Percentiles rank a stretch among this genome's conserved stretches.
phyloP scores from a whole-genome alignment of 208 protist genomes.

The Trypanosoma vivax region DNA sequence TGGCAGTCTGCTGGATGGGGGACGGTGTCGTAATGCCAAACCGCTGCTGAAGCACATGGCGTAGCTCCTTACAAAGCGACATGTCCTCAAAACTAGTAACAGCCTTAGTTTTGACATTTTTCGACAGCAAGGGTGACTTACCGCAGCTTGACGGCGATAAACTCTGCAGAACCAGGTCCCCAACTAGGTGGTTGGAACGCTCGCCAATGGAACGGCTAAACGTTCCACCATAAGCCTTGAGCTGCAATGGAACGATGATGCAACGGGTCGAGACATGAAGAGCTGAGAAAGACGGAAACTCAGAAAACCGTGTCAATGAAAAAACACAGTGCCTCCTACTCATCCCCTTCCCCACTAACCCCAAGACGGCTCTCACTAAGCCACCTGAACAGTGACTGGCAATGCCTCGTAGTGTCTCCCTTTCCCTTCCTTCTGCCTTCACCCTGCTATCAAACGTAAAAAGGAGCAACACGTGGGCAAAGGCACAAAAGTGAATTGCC shows the following conservation, averaged over 20 bases:
- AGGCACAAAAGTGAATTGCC: too few species aligned
- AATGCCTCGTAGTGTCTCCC: too few species aligned
- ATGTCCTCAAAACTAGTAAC: conserved; percentile 68
- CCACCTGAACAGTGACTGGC: too few species aligned
- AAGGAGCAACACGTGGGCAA: too few species aligned
- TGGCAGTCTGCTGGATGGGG: conserved; percentile 76
- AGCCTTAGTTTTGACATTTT: conserved; percentile 53
- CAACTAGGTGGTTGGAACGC: conserved; percentile 42
- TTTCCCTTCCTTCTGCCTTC: too few species aligned
- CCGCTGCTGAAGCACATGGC: conserved; percentile 20
- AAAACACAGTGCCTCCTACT: neutral
- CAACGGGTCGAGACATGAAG: conserved; percentile 20
- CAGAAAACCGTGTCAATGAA: neutral
- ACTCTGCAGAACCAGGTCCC: conserved; percentile 59
- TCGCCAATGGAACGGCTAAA: conserved; percentile 67
- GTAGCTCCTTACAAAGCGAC: conserved; percentile 37
- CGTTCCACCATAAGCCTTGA: conserved; percentile 75
- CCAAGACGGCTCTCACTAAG: too few species aligned
- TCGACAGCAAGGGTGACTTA: conserved; percentile 39
- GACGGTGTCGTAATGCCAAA: conserved; percentile 54
- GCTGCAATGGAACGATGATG: conserved; percentile 67
- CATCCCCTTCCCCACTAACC: too few species aligned
- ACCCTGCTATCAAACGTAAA: too few species aligned
- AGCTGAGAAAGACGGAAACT: neutral
- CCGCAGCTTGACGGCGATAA: conserved; percentile 45